phyloP scores from a whole-genome alignment of 148 eudicot species.

The Nepenthes mirabilis region DNA sequence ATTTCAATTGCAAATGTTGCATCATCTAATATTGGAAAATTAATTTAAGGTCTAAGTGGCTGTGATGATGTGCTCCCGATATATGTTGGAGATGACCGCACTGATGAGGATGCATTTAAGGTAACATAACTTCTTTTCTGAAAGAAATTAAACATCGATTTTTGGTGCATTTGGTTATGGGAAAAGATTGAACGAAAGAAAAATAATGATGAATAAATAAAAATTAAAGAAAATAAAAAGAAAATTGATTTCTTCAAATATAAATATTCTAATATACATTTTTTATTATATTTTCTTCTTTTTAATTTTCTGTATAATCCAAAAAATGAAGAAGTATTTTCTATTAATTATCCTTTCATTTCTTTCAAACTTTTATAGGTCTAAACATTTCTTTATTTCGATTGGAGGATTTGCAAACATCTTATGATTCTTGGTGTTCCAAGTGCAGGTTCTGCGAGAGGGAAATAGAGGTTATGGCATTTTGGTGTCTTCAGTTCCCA shows the following conservation, averaged over 20 bases:
- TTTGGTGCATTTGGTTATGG: neutral
- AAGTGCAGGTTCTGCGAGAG: conserved; percentile 58
- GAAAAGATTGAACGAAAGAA: neutral
- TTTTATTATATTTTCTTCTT: too few species aligned
- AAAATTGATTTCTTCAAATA: too few species aligned
- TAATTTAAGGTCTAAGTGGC: conserved; percentile 41
- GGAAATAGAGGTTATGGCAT: conserved; percentile 74
- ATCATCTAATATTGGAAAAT: neutral
- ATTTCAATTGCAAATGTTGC: neutral
- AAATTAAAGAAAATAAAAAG: too few species aligned
- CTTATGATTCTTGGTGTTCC: neutral
- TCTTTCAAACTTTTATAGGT: too few species aligned
- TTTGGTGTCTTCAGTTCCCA: conserved; percentile 71
- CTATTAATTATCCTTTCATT: too few species aligned
- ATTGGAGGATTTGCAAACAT: neutral
- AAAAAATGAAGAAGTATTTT: too few species aligned
- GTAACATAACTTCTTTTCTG: conserved; percentile 14
- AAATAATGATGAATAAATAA: too few species aligned
- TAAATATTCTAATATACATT: too few species aligned
- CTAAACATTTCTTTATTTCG: too few species aligned
- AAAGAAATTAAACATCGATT: neutral
- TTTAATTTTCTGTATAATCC: too few species aligned
- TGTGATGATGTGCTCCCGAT: conserved; percentile 77
- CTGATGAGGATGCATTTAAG: conserved; percentile 99
- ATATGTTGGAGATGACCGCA: conserved; percentile 91